Evolutionary conservation across 2,329 filamentous ascomycete species (phyloP).

Genomic region (Stemphylium vesicarium): DNA sequence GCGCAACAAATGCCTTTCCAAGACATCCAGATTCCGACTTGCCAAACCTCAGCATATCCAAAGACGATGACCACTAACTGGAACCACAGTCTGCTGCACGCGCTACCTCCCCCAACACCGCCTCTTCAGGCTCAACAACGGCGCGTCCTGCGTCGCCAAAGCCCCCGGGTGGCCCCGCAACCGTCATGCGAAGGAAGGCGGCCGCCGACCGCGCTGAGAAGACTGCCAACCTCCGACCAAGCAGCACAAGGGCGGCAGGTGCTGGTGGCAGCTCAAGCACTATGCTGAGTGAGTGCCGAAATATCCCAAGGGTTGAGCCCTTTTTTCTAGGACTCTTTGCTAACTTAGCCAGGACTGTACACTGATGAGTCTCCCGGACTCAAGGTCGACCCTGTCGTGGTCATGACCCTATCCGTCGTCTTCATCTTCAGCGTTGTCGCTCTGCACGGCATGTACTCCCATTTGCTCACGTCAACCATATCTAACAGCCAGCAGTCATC

Average conservation of each 20-base stretch:
- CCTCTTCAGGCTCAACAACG: conserved; percentile 69
- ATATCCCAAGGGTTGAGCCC: too few species aligned
- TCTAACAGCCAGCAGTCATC: conserved; percentile 69
- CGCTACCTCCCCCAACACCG: conserved; percentile 47
- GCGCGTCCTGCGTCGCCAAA: conserved; percentile 84
- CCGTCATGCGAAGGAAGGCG: conserved; percentile 91
- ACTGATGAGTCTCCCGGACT: conserved; percentile 97
- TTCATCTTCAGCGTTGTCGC: conserved; percentile 99
- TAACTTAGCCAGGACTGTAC: conserved; percentile 74
- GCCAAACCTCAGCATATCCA: neutral
- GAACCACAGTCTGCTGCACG: conserved; percentile 33
- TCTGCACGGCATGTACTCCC: conserved; percentile 79
- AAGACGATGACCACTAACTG: conserved; percentile 9
- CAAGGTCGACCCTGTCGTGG: conserved; percentile 97
- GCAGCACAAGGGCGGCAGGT: conserved; percentile 89
- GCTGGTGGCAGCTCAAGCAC: conserved; percentile 96
- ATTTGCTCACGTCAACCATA: neutral
- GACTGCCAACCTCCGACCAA: conserved; percentile 89
- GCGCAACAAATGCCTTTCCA: neutral
- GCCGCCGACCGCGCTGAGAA: conserved; percentile 98
- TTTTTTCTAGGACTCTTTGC: conserved; percentile 8
- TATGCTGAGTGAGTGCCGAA: conserved; percentile 81
- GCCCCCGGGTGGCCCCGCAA: conserved; percentile 91
- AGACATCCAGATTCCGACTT: neutral
- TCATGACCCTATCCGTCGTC: conserved; percentile 92